These are phyloP conservation scores for Zoysia matrella DNA, from an alignment of 202 grass and related monocot species.

Conservation along the genomic window DNA sequence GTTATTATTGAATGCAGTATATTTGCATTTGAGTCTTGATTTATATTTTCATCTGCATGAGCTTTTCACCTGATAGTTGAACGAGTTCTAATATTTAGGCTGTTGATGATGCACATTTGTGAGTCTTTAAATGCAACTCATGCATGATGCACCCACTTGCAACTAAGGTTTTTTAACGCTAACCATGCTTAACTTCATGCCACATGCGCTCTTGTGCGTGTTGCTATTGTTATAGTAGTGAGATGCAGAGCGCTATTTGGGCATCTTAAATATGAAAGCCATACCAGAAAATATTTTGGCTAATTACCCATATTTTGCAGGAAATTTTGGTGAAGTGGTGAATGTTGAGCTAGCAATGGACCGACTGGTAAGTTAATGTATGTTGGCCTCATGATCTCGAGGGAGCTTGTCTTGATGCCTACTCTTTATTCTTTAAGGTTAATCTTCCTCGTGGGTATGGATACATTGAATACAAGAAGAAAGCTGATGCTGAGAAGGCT, in stretches of 20 bases:
- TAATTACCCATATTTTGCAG: slow-evolving; percentile 53
- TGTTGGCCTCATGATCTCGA: slow-evolving; percentile 27
- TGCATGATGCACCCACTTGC: background rate
- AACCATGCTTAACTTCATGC: background rate
- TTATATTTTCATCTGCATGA: slow-evolving; percentile 17
- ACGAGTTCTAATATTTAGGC: background rate
- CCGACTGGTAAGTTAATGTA: slow-evolving; percentile 66
- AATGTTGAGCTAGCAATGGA: slow-evolving; percentile 98
- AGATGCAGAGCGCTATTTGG: background rate
- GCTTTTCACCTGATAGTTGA: background rate
- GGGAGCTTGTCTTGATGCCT: slow-evolving; percentile 14
- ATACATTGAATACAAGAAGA: slow-evolving; percentile 97
- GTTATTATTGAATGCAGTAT: background rate
- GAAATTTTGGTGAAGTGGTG: slow-evolving; percentile 83
- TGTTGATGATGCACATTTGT: background rate
- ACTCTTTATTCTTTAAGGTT: slow-evolving; percentile 55
- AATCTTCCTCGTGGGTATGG: slow-evolving; percentile 99
- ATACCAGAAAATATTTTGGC: slow-evolving; percentile 6
- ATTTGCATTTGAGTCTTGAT: background rate
- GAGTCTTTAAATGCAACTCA: background rate
- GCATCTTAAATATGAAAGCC: background rate
- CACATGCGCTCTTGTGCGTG: background rate
- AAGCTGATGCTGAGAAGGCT: slow-evolving; percentile 97
- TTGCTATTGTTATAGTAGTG: background rate
- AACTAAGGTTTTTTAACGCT: slow-evolving; percentile 5